Base-by-base conservation (phyloP, 768 basidiomycete species). In the Pleurotus giganteus region DNA sequence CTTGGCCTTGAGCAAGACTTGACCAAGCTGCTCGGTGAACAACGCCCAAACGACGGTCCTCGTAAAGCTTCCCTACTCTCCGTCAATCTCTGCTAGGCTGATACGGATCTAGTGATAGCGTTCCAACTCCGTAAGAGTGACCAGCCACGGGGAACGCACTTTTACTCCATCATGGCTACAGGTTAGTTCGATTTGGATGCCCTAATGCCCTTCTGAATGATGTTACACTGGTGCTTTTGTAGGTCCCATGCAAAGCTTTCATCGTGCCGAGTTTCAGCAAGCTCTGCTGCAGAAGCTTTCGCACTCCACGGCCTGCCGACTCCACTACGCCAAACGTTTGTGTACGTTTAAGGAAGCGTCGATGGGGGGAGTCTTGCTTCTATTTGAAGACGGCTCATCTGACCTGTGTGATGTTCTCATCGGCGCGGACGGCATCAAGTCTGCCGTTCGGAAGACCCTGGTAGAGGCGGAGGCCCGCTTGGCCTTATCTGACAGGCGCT, bases 401-500 rank as follows among this genome's bases (percentile, higher is more conserved):
- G 73, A 82, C 4, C 71, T 73, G 21, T 88, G 85, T 62, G 86
- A 89, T 63, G 63, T 88, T 9, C 78, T 90, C 68, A 67, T 88
- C 50, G 86, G 86, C 32, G 85, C 85, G n/a, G 86, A 88, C 58
- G 86, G 86, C 3, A 57, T 88, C 56, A 82, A 81, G 67, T 86
- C 84, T 27, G 73, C 71, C 54, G 79, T 84, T 60, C 71, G 80
- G 31, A 64, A 67, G 27, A 64, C 67, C 3, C 59, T 81, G 42
- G 57, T 79, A 46, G 61, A 58, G 44, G 75, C 76, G 60, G 72
- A 73, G 56, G 71, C 68, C 2, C 63, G 64, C 41, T 58, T 65
- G 59, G 67, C 71, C 44, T 71, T 66, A 58, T 65, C 62, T 53
- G 68, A 72, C 56, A 70, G 71, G 5, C 63, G 66, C 28, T 61